A percentile compares a stretch with the other conserved stretches of the same genome.
These are phyloP conservation scores for Inonotus hispidus DNA, from an alignment of 1,284 basidiomycete genomes.

Conservation along the genomic window DNA sequence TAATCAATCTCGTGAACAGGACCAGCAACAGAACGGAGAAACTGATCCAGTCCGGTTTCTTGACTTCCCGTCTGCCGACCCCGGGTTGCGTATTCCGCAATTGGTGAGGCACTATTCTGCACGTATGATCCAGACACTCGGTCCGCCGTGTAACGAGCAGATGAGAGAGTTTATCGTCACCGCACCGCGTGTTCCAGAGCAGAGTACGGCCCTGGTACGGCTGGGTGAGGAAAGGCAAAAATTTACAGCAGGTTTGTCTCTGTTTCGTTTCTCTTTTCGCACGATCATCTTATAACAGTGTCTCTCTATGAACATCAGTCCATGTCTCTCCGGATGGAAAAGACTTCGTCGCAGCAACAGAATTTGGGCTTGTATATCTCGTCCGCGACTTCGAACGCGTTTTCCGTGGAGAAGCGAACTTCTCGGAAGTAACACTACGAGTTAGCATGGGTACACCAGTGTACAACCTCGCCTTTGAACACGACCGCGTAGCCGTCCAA, in stretches of 20 bases:
- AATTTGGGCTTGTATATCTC: slow-evolving; percentile 41
- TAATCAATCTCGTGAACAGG: slow-evolving; percentile 22
- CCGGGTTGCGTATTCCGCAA: slow-evolving; percentile 7
- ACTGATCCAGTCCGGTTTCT: neutral
- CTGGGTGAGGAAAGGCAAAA: slow-evolving; percentile 1
- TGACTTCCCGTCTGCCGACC: slow-evolving; percentile 10
- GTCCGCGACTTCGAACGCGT: slow-evolving; percentile 49
- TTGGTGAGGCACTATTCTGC: slow-evolving; percentile 10
- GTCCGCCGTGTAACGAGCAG: neutral
- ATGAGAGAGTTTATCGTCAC: slow-evolving; percentile 10
- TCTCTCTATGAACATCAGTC: slow-evolving; percentile 41
- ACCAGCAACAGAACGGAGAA: neutral
- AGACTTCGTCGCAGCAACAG: slow-evolving; percentile 45
- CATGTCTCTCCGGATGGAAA: slow-evolving; percentile 55
- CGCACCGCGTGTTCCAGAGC: slow-evolving; percentile 6
- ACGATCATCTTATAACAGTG: neutral
- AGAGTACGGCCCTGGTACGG: slow-evolving; percentile 8
- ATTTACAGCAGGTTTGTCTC: slow-evolving; percentile 12
- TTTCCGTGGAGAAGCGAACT: slow-evolving; percentile 5
- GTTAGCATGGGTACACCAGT: slow-evolving; percentile 8
- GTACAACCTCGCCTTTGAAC: slow-evolving; percentile 16
- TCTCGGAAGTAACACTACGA: slow-evolving; percentile 13
- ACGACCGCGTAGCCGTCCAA: slow-evolving; percentile 13
- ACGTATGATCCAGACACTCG: neutral
- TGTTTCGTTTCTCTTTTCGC: neutral